Conservation (phyloP, 2,329 filamentous ascomycete genomes). For the Diatrype stigma region DNA sequence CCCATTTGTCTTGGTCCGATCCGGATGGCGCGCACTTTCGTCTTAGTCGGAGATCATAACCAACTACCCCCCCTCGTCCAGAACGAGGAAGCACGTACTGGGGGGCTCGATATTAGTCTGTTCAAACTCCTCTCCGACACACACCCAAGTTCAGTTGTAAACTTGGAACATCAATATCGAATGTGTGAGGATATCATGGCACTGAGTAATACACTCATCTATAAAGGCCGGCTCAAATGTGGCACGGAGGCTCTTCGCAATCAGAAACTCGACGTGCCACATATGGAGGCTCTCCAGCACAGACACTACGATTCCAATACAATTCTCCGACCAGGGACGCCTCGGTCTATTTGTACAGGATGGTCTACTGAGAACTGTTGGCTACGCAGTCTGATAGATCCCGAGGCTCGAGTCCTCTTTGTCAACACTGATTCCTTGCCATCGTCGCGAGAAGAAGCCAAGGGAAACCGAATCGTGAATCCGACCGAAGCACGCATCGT, state of each 20-base stretch:
- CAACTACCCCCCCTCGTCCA: slow-evolving; percentile 92
- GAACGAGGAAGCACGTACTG: slow-evolving; percentile 80
- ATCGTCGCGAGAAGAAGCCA: slow-evolving; percentile 63
- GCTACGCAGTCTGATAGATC: slow-evolving; percentile 67
- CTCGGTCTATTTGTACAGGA: slow-evolving; percentile 53
- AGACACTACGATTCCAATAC: slow-evolving; percentile 54
- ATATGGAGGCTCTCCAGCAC: slow-evolving; percentile 55
- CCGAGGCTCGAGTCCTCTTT: slow-evolving; percentile 73
- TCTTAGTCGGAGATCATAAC: slow-evolving; percentile 94
- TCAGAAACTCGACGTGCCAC: slow-evolving; percentile 64
- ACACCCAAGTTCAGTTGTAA: slow-evolving; percentile 84
- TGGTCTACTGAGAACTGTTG: slow-evolving; percentile 58
- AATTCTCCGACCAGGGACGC: slow-evolving; percentile 36
- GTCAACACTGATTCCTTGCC: slow-evolving; percentile 82
- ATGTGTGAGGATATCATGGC: slow-evolving; percentile 98
- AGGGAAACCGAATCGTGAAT: slow-evolving; percentile 86
- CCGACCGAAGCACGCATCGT: slow-evolving; percentile 74
- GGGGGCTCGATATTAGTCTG: slow-evolving; percentile 85
- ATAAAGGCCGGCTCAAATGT: slow-evolving; percentile 84
- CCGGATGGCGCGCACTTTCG: slow-evolving; percentile 85
- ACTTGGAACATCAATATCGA: slow-evolving; percentile 91
- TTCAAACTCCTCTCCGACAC: slow-evolving; percentile 91
- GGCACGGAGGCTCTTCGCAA: slow-evolving; percentile 73
- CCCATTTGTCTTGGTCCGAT: slow-evolving; percentile 94
- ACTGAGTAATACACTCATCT: slow-evolving; percentile 88